Evolutionary conservation across 192 early-diverging fungal species (phyloP), one percentile per base, ranked within the genome.

Genomic region (Umbelopsis sp.): DNA sequence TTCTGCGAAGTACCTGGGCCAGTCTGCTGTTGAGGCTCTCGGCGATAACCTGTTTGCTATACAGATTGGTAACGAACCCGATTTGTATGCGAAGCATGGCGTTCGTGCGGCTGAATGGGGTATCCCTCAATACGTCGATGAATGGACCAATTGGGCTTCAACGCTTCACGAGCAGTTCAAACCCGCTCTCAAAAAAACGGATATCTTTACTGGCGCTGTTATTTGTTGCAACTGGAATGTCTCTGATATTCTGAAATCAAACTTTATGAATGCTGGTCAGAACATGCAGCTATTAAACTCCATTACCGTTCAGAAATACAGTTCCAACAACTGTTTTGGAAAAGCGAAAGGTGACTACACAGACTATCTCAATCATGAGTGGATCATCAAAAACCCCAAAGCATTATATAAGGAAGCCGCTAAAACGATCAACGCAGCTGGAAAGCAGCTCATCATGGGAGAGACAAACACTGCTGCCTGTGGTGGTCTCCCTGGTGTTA

Each of bases 21-120:
- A 45, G 22, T 11, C 25, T 26, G 44, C 47, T 11, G 43, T 50
- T 1, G 47, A 50, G 11, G 45, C 25, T 25, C 41, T 68, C 25
- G 66, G 66, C 7, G 66, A 68, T 17, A 43, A 45, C 16, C 21
- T 68, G 47, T 68, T 45, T 26, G 66, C 66, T 10, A 45, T 68
- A 6, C 66, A 68, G 29, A 68, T 68, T 22, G 66, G 66, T 16
- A 68, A 68, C 17, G 66, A 68, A 22, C 66, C 66, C 16, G 66
- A 68, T 32, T 21, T 68, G 2, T 68, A 68, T 29, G 16, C 66
- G 11, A 68, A 68, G 66, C 66, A 68, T 32, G 47, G 47, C 16
- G 22, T 45, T 17, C 66, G 66, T 50, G 11, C 66, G 3, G 41
- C 24, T 16, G 25, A 68, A 7, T 68, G 47, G 44, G 47, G 44